Evolutionary conservation across 345 rosid species (phyloP).

Genomic region (Erysimum cheiranthoides): DNA sequence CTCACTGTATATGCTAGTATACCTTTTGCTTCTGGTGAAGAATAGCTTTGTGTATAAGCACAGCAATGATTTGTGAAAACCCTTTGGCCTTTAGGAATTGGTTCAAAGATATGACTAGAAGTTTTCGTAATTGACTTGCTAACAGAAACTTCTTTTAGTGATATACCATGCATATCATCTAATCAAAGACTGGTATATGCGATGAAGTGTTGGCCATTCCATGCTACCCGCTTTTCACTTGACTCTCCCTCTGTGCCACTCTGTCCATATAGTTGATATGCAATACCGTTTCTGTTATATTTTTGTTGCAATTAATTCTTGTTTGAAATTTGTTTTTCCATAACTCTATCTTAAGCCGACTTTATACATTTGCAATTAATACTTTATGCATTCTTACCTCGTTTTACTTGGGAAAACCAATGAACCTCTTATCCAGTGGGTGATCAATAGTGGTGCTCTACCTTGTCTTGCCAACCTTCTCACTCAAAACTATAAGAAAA

Average conservation of each 20-base stretch:
- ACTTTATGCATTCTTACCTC: not conserved
- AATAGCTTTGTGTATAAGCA: slow-evolving; percentile 6
- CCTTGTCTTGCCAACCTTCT: slow-evolving; percentile 76
- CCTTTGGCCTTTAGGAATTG: slow-evolving; percentile 19
- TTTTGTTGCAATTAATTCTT: slow-evolving; percentile 19
- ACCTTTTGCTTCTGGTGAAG: not conserved
- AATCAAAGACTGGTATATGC: not conserved
- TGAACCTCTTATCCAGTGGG: slow-evolving; percentile 54
- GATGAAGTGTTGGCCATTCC: not conserved
- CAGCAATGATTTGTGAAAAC: not conserved
- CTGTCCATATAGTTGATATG: slow-evolving; percentile 11
- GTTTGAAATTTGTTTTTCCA: not conserved
- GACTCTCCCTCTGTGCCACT: not conserved
- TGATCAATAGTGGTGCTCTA: slow-evolving; percentile 72
- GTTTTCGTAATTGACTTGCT: not conserved
- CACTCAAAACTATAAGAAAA: slow-evolving; percentile 76
- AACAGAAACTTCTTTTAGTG: slow-evolving; percentile 12
- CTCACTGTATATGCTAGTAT: not conserved
- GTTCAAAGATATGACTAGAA: not conserved
- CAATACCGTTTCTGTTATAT: slow-evolving; percentile 3
- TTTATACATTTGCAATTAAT: slow-evolving; percentile 10
- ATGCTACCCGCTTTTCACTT: not conserved
- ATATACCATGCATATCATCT: slow-evolving; percentile 4
- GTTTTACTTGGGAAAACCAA: slow-evolving; percentile 3
- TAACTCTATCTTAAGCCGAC: not conserved